A percentile compares a stretch with the other conserved stretches of the same genome.
phyloP scores from a whole-genome alignment of 495 filamentous ascomycete genomes.

The Hypoxylon cercidicola region DNA sequence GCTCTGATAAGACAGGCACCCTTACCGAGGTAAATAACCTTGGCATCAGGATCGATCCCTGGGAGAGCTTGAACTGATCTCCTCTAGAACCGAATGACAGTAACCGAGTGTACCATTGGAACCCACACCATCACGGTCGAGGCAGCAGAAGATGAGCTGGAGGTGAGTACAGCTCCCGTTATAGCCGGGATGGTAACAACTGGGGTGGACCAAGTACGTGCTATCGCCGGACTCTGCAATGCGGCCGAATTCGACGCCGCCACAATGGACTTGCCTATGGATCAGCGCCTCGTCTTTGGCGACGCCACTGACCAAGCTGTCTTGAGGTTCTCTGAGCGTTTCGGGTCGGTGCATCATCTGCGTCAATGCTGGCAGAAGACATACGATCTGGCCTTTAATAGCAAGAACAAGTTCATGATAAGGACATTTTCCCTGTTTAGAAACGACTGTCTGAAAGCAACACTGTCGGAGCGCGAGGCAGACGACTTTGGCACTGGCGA shows the following conservation, averaged over 20 bases:
- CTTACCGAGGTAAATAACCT: conserved; percentile 63
- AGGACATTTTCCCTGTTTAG: conserved; percentile 51
- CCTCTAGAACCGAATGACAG: conserved; percentile 67
- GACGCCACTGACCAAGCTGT: conserved; percentile 80
- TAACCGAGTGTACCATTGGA: conserved; percentile 64
- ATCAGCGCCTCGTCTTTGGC: conserved; percentile 69
- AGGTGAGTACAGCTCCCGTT: conserved; percentile 38
- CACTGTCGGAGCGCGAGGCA: conserved; percentile 50
- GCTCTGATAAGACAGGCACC: conserved; percentile 77
- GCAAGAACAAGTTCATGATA: conserved; percentile 83
- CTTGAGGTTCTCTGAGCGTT: conserved; percentile 70
- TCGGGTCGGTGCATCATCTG: conserved; percentile 61
- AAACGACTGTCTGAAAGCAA: conserved; percentile 49
- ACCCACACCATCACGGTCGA: conserved; percentile 52
- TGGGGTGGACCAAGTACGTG: conserved; percentile 59
- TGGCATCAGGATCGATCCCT: conserved; percentile 2
- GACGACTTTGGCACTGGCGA: conserved; percentile 51
- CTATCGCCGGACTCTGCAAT: conserved; percentile 71
- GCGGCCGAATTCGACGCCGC: conserved; percentile 73
- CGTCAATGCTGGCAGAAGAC: conserved; percentile 64
- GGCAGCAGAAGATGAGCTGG: conserved; percentile 52
- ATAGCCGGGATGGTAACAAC: conserved; percentile 48
- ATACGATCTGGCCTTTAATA: conserved; percentile 78
- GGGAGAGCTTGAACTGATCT: conserved; percentile 5
- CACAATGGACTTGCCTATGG: conserved; percentile 61